These are phyloP conservation scores for Aureobasidium pullulans DNA, from an alignment of 2,329 filamentous ascomycete genomes.

Conservation along the genomic window DNA sequence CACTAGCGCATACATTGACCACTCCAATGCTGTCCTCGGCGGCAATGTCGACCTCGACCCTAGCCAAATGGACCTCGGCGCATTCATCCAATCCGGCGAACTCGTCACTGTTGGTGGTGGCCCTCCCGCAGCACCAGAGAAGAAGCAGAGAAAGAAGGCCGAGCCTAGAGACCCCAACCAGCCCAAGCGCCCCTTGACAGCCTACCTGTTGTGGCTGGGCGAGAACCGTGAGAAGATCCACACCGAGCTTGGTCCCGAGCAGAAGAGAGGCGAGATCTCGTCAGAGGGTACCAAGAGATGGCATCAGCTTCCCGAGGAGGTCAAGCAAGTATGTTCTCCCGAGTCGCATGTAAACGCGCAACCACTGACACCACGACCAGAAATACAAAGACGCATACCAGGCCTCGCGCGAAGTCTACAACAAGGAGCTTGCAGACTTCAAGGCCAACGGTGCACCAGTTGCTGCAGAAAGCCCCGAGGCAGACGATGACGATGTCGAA, in stretches of 20 bases:
- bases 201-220: slow-evolving; percentile 93
- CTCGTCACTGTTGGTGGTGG: slow-evolving; percentile 4
- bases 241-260: slow-evolving; percentile 54
- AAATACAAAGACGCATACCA: slow-evolving; percentile 52
- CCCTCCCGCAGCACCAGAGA: slow-evolving; percentile 19
- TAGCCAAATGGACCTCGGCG: slow-evolving; percentile 10
- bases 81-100: slow-evolving; percentile 10
- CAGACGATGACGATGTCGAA: slow-evolving; percentile 30
- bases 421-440: slow-evolving; percentile 49
- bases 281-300: slow-evolving; percentile 82
- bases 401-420: slow-evolving; percentile 49
- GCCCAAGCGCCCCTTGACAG: slow-evolving; percentile 86
- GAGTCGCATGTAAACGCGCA: background rate
- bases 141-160: slow-evolving; percentile 34
- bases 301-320: slow-evolving; percentile 64
- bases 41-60: slow-evolving; percentile 26
- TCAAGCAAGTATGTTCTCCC: slow-evolving; percentile 55
- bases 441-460: slow-evolving; percentile 40
- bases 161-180: slow-evolving; percentile 72
- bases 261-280: slow-evolving; percentile 65
- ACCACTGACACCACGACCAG: slow-evolving; percentile 25
- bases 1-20: slow-evolving; percentile 76
- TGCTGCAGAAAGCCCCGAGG: slow-evolving; percentile 30
- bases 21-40: slow-evolving; percentile 76
- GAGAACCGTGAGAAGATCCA: slow-evolving; percentile 77